Conservation (phyloP, 23 red algal genomes). For the Gracilariopsis chorda region DNA sequence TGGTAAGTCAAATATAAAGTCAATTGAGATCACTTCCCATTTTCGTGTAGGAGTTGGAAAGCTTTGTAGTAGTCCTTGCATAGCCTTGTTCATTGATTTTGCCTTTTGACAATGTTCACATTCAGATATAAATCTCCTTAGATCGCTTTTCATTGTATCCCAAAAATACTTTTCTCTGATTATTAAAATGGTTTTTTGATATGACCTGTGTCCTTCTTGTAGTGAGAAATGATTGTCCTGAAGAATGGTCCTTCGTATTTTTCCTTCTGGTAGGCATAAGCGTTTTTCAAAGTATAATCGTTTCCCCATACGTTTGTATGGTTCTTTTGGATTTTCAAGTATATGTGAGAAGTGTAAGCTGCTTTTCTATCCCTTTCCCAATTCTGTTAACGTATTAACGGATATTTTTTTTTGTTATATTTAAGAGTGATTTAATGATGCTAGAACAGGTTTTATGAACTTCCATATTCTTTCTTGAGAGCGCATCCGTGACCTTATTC, state of each 20-base stretch:
- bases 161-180: conserved; percentile 19
- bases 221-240: conserved; percentile 2
- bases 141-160: conserved; percentile 10
- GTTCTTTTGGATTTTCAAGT: neutral
- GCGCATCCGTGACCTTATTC: conserved; percentile 22
- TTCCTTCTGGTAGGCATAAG: conserved; percentile 3
- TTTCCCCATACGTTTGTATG: neutral
- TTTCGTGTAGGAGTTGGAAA: neutral
- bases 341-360: neutral
- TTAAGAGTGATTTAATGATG: neutral
- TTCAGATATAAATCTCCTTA: neutral
- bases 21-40: conserved; percentile 40
- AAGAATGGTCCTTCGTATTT: neutral
- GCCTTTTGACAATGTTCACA: neutral
- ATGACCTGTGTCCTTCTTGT: neutral
- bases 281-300: conserved; percentile 5
- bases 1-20: conserved; percentile 24
- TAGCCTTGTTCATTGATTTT: neutral
- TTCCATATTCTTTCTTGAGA: conserved; percentile 26
- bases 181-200: neutral
- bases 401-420: neutral
- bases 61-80: neutral
- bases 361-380: neutral
- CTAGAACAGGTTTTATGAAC: neutral
- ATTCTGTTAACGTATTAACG: neutral